Conservation (phyloP, 2,329 filamentous ascomycete species). For the Epichloe gansuensis region DNA sequence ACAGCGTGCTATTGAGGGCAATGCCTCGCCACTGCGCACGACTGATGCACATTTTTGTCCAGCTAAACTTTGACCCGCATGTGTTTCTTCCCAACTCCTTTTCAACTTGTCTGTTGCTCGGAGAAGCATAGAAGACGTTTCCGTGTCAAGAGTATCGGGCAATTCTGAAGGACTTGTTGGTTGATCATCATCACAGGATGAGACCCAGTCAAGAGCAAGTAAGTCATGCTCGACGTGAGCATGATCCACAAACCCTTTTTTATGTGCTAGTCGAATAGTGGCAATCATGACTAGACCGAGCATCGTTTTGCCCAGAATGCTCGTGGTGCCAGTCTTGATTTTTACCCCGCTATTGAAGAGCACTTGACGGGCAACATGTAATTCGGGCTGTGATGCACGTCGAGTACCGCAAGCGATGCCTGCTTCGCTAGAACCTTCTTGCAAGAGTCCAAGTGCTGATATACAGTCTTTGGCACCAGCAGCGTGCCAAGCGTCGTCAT, state of each 20-base stretch:
- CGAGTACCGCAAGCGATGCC: constrained; percentile 48
- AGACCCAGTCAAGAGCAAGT: constrained; percentile 40
- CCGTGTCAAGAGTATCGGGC: neutral
- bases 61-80: neutral
- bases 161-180: constrained; percentile 15
- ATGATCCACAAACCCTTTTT: neutral
- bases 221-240: neutral
- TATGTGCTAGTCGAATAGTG: constrained; percentile 37
- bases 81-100: neutral
- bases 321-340: neutral
- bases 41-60: neutral
- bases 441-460: constrained; percentile 48
- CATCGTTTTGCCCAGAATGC: constrained; percentile 1
- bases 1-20: constrained; percentile 1
- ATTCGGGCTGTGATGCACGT: constrained; percentile 34
- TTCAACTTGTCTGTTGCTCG: constrained; percentile 1
- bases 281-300: constrained; percentile 39
- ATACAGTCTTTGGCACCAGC: constrained; percentile 45
- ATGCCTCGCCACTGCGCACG: neutral
- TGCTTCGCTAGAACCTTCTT: constrained; percentile 31
- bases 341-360: constrained; percentile 38
- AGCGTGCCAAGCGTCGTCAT: constrained; percentile 65
- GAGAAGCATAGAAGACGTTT: neutral
- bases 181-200: constrained; percentile 39
- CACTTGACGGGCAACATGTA: constrained; percentile 47